Evolutionary conservation across 495 filamentous ascomycete genomes (phyloP), one percentile per base, ranked within the genome.

Genomic region (Clohesyomyces aquaticus): DNA sequence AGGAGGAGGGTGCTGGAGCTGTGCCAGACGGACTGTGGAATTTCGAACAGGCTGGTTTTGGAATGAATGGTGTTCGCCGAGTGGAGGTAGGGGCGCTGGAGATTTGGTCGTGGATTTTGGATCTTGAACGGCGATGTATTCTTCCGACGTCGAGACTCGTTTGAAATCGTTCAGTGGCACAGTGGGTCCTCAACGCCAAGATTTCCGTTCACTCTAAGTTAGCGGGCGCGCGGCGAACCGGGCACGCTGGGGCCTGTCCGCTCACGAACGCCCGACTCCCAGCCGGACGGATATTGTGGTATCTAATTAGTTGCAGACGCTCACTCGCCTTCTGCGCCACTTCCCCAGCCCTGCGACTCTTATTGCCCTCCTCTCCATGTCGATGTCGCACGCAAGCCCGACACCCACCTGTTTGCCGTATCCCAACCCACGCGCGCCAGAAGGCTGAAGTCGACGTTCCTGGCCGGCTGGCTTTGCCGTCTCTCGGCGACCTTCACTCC

Each of bases 361-460:
- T 27, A 1, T 25, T 11, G 21, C 26, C 18, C 32, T 19, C 19
- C 49, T 69, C 60, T 58, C 60, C 55, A 70, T 70, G 67, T 65
- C 67, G 67, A 70, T 70, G 67, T 65, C 67, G 67, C 53, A 65
- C 52, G 63, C 57, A 46, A 55, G 32, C 14, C 49, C 27, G 25
- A 38, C 46, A 32, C 42, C 27, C 9, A 10, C 26, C 21, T 48
- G 67, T 63, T 66, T 66, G 67, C 54, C 47, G 18, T 19, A 14
- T 55, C 29, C 19, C 22, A 50, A 22, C 21, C 22, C 48, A 54
- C 63, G 67, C 63, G 66, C 63, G 67, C 67, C 67, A 11, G 59
- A 66, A 55, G 63, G 67, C 26, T 66, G 57, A 59, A 48, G 9
- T 6, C 10, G 29, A 35, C 50, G 32, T 27, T 48, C 45, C 3